Conservation (phyloP, 148 eudicot species). For the Drosera capensis region DNA sequence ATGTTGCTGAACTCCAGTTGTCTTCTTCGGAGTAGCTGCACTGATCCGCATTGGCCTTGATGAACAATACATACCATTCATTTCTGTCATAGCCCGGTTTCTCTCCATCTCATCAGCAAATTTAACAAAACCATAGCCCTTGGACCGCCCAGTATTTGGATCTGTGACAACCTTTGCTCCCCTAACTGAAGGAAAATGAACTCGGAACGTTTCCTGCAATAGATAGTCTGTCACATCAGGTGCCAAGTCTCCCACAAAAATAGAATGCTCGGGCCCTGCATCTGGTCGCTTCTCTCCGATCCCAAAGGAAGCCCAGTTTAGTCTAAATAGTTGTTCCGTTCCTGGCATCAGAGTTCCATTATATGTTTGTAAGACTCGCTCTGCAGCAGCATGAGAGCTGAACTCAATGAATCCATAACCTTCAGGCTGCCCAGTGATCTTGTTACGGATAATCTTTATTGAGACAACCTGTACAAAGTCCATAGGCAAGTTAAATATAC, state of each 20-base stretch:
- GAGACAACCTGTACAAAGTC: conserved; percentile 52
- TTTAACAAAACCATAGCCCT: conserved; percentile 95
- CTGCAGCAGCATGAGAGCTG: conserved; percentile 69
- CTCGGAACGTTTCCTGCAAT: conserved; percentile 81
- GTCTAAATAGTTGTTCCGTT: conserved; percentile 71
- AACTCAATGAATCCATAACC: conserved; percentile 99
- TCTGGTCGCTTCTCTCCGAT: conserved; percentile 74
- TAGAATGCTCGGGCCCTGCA: conserved; percentile 87
- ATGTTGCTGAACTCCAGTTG: conserved; percentile 62
- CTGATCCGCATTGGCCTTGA: conserved; percentile 96
- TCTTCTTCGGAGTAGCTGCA: conserved; percentile 93
- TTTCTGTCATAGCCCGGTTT: conserved; percentile 90
- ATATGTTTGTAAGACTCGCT: conserved; percentile 62
- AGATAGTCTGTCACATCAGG: conserved; percentile 87
- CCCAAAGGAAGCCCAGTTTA: conserved; percentile 98
- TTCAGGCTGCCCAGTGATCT: conserved; percentile 84
- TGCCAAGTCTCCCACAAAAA: conserved; percentile 94
- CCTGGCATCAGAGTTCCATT: conserved; percentile 92
- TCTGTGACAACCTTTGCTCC: conserved; percentile 96
- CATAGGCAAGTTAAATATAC: not conserved
- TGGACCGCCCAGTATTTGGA: conserved; percentile 81
- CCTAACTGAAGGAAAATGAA: conserved; percentile 79
- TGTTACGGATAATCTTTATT: conserved; percentile 76
- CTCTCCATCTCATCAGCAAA: conserved; percentile 86
- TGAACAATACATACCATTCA: conserved; percentile 88